phyloP scores from a whole-genome alignment of 306 rosid genomes.

The Castanospermum australe region DNA sequence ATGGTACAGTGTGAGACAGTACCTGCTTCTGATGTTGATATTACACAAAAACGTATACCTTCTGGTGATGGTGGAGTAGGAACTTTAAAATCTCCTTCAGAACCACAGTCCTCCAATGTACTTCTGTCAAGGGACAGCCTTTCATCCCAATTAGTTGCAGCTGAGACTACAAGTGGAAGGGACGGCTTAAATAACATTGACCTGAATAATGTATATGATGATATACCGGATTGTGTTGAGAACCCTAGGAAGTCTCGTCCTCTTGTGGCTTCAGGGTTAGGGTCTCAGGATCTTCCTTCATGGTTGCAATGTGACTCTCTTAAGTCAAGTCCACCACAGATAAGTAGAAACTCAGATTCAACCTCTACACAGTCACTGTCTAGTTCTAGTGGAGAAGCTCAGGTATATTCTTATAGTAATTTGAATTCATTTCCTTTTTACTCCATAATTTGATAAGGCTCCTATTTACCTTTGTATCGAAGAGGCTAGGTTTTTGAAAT shows the following conservation, averaged over 20 bases:
- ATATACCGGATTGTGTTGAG: constrained; percentile 42
- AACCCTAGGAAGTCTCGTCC: constrained; percentile 35
- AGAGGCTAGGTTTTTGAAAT: neutral
- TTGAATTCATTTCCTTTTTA: constrained; percentile 16
- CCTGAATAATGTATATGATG: constrained; percentile 55
- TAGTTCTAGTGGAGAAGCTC: constrained; percentile 67
- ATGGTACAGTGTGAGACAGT: constrained; percentile 27
- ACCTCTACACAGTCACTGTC: constrained; percentile 62
- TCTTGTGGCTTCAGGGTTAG: constrained; percentile 29
- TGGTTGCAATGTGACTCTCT: constrained; percentile 39
- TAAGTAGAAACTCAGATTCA: constrained; percentile 62
- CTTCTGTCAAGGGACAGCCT: constrained; percentile 26
- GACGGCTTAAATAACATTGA: constrained; percentile 50
- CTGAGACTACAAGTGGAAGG: constrained; percentile 33
- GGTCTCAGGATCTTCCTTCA: constrained; percentile 31
- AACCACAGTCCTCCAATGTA: constrained; percentile 26
- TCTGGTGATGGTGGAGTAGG: constrained; percentile 34
- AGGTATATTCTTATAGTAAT: constrained; percentile 39
- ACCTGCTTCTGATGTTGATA: constrained; percentile 33
- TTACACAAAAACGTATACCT: constrained; percentile 29
- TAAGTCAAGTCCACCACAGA: constrained; percentile 56
- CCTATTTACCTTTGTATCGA: neutral
- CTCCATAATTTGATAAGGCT: neutral
- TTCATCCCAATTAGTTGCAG: constrained; percentile 32
- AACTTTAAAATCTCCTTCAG: constrained; percentile 34